These are phyloP conservation scores for Saccharomycopsis crataegensis DNA, from an alignment of 1,139 yeast species.

Conservation along the genomic window DNA sequence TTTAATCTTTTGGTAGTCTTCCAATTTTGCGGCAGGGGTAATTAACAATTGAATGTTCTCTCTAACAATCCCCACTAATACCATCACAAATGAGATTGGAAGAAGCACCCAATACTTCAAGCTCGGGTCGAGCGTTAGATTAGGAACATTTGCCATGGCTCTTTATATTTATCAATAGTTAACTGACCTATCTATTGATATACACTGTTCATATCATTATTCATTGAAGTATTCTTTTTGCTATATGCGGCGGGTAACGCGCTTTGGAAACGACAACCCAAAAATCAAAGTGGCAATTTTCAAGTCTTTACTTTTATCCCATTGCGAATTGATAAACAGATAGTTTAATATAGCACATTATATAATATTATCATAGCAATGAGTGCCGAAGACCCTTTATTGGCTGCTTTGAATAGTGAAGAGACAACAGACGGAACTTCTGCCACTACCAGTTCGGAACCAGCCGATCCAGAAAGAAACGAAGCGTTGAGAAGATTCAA, in stretches of 20 bases:
- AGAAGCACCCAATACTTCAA: slow-evolving; percentile 84
- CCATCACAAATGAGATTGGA: slow-evolving; percentile 88
- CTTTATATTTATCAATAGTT: neutral
- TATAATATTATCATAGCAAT: slow-evolving; percentile 26
- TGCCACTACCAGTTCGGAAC: slow-evolving; percentile 25
- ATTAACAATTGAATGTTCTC: slow-evolving; percentile 59
- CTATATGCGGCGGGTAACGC: no score
- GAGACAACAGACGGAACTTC: slow-evolving; percentile 21
- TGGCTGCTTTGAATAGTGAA: slow-evolving; percentile 49
- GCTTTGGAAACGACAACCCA: no score
- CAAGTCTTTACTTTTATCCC: neutral
- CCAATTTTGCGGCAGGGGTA: slow-evolving; percentile 50
- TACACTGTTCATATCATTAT: no score
- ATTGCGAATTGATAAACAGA: neutral
- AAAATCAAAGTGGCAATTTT: neutral
- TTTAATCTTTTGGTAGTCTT: slow-evolving; percentile 44
- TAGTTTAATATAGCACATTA: neutral
- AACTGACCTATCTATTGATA: no score
- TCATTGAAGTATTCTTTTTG: no score
- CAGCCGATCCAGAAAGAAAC: slow-evolving; percentile 68
- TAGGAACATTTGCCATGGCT: slow-evolving; percentile 30
- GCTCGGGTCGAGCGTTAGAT: slow-evolving; percentile 67
- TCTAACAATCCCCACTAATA: slow-evolving; percentile 77
- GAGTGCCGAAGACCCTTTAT: slow-evolving; percentile 70
- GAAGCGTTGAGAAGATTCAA: slow-evolving; percentile 75